These are phyloP conservation scores for Rhynchosporium agropyri DNA, from an alignment of 2,329 filamentous ascomycete species.

Conservation along the genomic window DNA sequence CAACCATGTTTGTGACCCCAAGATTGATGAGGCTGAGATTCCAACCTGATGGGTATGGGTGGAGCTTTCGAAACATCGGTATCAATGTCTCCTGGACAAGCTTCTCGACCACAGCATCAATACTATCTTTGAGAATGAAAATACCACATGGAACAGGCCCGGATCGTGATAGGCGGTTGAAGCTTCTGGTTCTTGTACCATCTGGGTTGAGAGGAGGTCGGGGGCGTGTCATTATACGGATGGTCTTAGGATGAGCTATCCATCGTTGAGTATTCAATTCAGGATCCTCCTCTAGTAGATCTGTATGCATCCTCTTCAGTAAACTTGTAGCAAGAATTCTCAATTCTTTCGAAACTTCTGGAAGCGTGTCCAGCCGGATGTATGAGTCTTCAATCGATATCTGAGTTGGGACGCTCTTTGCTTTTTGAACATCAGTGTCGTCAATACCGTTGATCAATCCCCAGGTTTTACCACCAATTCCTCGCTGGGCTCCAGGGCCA, in stretches of 20 bases:
- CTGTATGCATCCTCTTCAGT: conserved; percentile 75
- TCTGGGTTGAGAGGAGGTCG: conserved; percentile 55
- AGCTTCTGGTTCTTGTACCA: conserved; percentile 58
- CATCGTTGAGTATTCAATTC: conserved; percentile 51
- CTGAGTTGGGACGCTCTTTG: conserved; percentile 74
- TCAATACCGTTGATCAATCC: conserved; percentile 80
- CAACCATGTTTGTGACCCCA: conserved; percentile 82
- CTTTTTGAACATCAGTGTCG: conserved; percentile 70
- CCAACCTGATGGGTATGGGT: conserved; percentile 67
- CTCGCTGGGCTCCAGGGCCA: conserved; percentile 70
- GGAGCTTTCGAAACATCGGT: conserved; percentile 73
- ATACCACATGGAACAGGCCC: conserved; percentile 72
- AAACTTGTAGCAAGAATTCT: conserved; percentile 69
- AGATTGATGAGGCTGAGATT: conserved; percentile 84
- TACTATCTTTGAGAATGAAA: conserved; percentile 62
- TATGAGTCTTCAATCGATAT: conserved; percentile 97
- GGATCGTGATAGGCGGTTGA: conserved; percentile 76
- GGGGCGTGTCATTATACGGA: conserved; percentile 79
- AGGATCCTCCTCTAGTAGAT: conserved; percentile 59
- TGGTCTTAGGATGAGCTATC: conserved; percentile 78
- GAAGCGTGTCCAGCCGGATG: conserved; percentile 64
- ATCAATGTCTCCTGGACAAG: conserved; percentile 71
- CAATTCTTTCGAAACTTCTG: conserved; percentile 69
- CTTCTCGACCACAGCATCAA: conserved; percentile 65
- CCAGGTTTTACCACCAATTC: conserved; percentile 76